A percentile compares a stretch with the other conserved stretches of the same genome.
Conservation (phyloP, 2,329 filamentous ascomycete species). For the Aspergillus latus region DNA sequence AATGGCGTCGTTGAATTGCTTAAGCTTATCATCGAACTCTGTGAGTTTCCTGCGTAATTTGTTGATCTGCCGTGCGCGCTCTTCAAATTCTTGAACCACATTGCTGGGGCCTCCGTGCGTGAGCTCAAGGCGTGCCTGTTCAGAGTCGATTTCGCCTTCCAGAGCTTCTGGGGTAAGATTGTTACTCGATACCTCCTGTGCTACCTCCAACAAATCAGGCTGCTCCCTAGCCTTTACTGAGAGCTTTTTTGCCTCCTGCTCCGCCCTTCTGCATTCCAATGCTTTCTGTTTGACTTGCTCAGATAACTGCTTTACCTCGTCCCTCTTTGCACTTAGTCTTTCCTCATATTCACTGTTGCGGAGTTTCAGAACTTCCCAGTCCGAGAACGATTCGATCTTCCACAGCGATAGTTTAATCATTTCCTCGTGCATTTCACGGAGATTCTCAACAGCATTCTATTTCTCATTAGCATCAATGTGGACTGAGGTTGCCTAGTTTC, state of each 20-base stretch:
- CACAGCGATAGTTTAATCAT: conserved; percentile 69
- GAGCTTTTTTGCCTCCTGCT: not conserved
- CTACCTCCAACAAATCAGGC: not conserved
- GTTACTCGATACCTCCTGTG: not conserved
- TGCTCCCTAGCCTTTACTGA: not conserved
- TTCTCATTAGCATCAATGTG: conserved; percentile 10
- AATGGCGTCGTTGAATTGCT: conserved; percentile 60
- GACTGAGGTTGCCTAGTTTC: conserved; percentile 20
- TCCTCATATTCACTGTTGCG: not conserved
- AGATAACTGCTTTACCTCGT: not conserved
- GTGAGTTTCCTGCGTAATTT: conserved; percentile 61
- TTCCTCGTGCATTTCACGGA: conserved; percentile 63
- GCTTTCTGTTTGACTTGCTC: not conserved
- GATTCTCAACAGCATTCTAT: conserved; percentile 59
- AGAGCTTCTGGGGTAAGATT: not conserved
- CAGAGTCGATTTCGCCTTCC: conserved; percentile 70
- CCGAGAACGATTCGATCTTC: conserved; percentile 78
- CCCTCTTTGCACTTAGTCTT: not conserved
- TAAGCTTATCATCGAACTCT: conserved; percentile 56
- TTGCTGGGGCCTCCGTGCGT: conserved; percentile 75
- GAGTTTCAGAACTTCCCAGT: conserved; percentile 71
- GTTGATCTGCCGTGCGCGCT: conserved; percentile 68
- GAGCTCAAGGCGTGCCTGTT: conserved; percentile 73
- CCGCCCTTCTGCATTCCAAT: not conserved
- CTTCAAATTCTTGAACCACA: conserved; percentile 74